Conservation (phyloP, 768 basidiomycete genomes). For the Boletus rubroflammeus region DNA sequence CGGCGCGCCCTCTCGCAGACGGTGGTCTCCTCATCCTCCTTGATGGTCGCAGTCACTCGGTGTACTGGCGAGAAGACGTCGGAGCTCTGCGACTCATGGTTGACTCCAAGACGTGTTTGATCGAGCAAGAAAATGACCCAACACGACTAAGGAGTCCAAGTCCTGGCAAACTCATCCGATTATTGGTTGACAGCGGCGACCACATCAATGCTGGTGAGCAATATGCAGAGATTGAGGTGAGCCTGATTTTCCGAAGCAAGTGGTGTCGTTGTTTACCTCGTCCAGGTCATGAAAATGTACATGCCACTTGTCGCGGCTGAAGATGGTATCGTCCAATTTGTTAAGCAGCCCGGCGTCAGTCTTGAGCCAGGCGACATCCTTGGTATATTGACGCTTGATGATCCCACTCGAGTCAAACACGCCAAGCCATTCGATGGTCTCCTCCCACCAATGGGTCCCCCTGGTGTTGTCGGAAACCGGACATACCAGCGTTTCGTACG, state of each 20-base stretch:
- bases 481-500: slow-evolving; percentile 80
- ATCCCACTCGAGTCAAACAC: slow-evolving; percentile 94
- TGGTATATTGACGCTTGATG: slow-evolving; percentile 94
- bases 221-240: slow-evolving; percentile 96
- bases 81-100: slow-evolving; percentile 90
- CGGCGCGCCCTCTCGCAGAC: slow-evolving; percentile 88
- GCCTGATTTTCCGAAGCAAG: slow-evolving; percentile 15
- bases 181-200: slow-evolving; percentile 94
- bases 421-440: slow-evolving; percentile 98
- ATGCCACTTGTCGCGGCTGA: slow-evolving; percentile 96
- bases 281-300: slow-evolving; percentile 98
- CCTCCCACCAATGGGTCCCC: slow-evolving; percentile 81
- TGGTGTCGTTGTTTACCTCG: slow-evolving; percentile 1
- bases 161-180: slow-evolving; percentile 94
- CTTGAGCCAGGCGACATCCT: slow-evolving; percentile 96
- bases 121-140: slow-evolving; percentile 99
- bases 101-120: slow-evolving; percentile 95
- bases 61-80: slow-evolving; percentile 98
- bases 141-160: slow-evolving; percentile 94
- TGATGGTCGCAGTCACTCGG: slow-evolving; percentile 92
- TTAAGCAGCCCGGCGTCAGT: slow-evolving; percentile 97
- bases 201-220: slow-evolving; percentile 95
- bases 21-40: slow-evolving; percentile 90
- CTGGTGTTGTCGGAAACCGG: slow-evolving; percentile 83
- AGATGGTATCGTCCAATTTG: slow-evolving; percentile 90